These are phyloP conservation scores for Fusarium sp. DNA, from an alignment of 2,329 filamentous ascomycete genomes.

Conservation along the genomic window DNA sequence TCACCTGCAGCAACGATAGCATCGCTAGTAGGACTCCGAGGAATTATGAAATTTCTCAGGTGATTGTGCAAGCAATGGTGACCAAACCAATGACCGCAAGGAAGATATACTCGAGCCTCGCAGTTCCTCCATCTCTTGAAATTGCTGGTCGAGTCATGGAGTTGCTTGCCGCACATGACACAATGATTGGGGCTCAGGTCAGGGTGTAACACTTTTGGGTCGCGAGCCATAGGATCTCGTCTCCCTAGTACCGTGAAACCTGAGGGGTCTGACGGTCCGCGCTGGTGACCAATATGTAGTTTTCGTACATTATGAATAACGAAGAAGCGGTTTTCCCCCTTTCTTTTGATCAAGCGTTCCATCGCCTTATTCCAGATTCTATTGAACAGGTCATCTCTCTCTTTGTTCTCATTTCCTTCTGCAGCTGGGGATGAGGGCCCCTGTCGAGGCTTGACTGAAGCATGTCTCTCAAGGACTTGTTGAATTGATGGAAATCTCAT, in stretches of 20 bases:
- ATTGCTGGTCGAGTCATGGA: neutral
- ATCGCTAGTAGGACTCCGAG: neutral
- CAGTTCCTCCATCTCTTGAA: neutral
- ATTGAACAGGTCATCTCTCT: neutral
- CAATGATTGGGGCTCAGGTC: neutral
- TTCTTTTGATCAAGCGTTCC: neutral
- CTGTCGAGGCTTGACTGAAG: neutral
- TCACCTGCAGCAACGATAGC: neutral
- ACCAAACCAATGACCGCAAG: conserved; percentile 47
- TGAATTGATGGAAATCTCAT: neutral
- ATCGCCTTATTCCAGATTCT: neutral
- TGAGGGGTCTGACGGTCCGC: neutral
- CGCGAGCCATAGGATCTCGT: neutral
- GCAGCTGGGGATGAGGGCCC: neutral
- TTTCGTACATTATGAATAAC: neutral
- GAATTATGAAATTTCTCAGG: neutral
- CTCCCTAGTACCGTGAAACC: neutral
- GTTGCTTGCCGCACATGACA: conserved; percentile 5
- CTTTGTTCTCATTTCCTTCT: neutral
- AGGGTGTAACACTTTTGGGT: neutral
- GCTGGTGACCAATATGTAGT: neutral
- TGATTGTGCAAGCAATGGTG: conserved; percentile 29
- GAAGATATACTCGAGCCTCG: conserved; percentile 41
- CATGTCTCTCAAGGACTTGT: neutral
- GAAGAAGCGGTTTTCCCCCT: neutral